phyloP scores from a whole-genome alignment of 2,329 filamentous ascomycete species.

The Ophiocordyceps camponoti-leonardi region DNA sequence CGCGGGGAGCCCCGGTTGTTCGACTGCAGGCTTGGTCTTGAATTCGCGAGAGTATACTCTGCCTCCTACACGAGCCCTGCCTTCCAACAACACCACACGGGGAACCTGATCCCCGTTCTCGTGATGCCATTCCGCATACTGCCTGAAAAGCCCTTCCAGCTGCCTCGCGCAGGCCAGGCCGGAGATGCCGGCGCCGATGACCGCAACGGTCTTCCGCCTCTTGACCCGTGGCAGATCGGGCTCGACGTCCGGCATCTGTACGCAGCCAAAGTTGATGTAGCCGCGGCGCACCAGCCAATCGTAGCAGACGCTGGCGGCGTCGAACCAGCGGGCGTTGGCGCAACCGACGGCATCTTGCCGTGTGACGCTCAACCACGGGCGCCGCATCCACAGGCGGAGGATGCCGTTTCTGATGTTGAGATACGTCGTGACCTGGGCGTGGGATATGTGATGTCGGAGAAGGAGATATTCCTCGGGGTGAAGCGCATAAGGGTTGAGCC shows the following conservation, averaged over 20 bases:
- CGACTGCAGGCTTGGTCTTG: conserved; percentile 36
- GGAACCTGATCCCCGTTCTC: conserved; percentile 51
- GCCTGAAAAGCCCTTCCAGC: conserved; percentile 67
- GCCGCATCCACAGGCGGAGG: conserved; percentile 72
- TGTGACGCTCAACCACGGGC: conserved; percentile 67
- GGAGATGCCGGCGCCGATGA: conserved; percentile 89
- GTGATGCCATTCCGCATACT: conserved; percentile 54
- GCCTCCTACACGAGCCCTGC: conserved; percentile 71
- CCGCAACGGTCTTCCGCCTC: conserved; percentile 57
- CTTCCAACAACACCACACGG: conserved; percentile 68
- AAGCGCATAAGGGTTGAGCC: conserved; percentile 76
- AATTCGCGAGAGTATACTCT: conserved; percentile 74
- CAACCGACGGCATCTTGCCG: conserved; percentile 80
- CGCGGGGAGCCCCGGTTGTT: conserved; percentile 33
- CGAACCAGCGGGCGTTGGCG: conserved; percentile 77
- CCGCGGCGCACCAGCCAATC: conserved; percentile 83
- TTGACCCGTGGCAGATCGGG: conserved; percentile 17
- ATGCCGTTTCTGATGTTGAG: conserved; percentile 94
- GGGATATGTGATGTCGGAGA: conserved; percentile 65
- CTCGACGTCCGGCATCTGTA: conserved; percentile 38
- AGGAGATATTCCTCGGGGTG: conserved; percentile 73
- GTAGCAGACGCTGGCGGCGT: conserved; percentile 73
- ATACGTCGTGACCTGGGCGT: conserved; percentile 83
- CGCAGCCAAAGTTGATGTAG: conserved; percentile 93
- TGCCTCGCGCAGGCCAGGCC: conserved; percentile 86